These are phyloP conservation scores for Wickerhamiella sorbophila DNA, from an alignment of 805 yeast species.

Conservation along the genomic window DNA sequence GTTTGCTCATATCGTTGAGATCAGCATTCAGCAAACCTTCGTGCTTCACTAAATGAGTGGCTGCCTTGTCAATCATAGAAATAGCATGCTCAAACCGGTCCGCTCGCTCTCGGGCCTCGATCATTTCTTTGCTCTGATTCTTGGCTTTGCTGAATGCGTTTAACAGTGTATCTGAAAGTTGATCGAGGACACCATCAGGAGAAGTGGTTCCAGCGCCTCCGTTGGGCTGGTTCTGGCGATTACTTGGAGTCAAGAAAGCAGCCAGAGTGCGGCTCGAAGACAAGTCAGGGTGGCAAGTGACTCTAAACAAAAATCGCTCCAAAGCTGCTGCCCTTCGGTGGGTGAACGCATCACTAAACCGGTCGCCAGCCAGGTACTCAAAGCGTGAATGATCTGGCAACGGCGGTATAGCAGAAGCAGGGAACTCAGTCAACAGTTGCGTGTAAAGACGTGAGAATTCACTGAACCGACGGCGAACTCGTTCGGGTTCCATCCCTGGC, in stretches of 20 bases:
- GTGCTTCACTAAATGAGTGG: constrained; percentile 54
- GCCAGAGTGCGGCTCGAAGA: constrained; percentile 56
- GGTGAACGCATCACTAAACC: constrained; percentile 77
- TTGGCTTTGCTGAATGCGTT: constrained; percentile 77
- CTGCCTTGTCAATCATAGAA: constrained; percentile 61
- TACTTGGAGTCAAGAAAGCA: constrained; percentile 49
- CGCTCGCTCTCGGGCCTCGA: constrained; percentile 67
- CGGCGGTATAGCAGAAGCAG: constrained; percentile 82
- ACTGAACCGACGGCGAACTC: constrained; percentile 66
- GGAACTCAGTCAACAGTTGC: constrained; percentile 60
- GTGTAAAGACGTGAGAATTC: constrained; percentile 73
- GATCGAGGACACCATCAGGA: constrained; percentile 32
- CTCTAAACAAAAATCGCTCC: constrained; percentile 56
- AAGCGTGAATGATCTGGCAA: constrained; percentile 83
- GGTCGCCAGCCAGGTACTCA: constrained; percentile 86
- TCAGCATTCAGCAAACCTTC: constrained; percentile 63
- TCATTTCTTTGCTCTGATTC: constrained; percentile 54
- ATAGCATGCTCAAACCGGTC: constrained; percentile 78
- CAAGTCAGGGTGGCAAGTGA: constrained; percentile 60
- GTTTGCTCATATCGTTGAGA: constrained; percentile 54
- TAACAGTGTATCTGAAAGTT: constrained; percentile 81
- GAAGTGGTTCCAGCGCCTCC: constrained; percentile 3
- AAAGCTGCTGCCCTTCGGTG: constrained; percentile 67
- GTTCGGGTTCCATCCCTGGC: constrained; percentile 14
- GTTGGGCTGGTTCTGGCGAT: constrained; percentile 57